Percentiles rank a stretch among this genome's conserved stretches.
These are phyloP conservation scores for Populus davidiana DNA, from an alignment of 345 rosid genomes.

Conservation along the genomic window DNA sequence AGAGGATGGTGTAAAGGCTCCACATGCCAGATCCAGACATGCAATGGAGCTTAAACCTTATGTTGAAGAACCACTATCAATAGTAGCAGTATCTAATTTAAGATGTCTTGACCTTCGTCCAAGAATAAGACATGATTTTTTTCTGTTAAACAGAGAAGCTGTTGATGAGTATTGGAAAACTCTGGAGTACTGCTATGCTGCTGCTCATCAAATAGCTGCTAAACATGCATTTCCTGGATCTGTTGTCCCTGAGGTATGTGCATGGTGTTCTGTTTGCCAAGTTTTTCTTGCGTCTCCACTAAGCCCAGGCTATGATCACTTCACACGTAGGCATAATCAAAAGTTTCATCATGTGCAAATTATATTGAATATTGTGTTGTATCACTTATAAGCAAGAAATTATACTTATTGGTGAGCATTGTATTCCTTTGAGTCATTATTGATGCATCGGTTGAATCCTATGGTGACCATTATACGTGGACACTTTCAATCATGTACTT, in stretches of 20 bases:
- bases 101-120: constrained; percentile 79
- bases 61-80: constrained; percentile 74
- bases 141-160: constrained; percentile 67
- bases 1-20: constrained; percentile 41
- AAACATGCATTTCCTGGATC: constrained; percentile 92
- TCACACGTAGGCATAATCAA: not conserved
- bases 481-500: not conserved
- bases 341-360: not conserved
- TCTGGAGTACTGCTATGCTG: constrained; percentile 92
- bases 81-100: constrained; percentile 48
- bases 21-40: constrained; percentile 62
- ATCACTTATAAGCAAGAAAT: not conserved
- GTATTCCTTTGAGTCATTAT: not conserved
- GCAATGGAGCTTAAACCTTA: constrained; percentile 88
- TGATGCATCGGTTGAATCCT: not conserved
- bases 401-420: not conserved
- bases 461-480: not conserved
- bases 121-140: constrained; percentile 83
- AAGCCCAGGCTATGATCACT: too few relatives aligned
- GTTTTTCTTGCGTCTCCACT: not conserved
- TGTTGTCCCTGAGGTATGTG: constrained; percentile 74
- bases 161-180: constrained; percentile 92
- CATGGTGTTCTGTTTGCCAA: constrained; percentile 11
- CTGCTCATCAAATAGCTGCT: constrained; percentile 80
- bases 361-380: not conserved